These are phyloP conservation scores for Ampelomyces quisqualis DNA, from an alignment of 2,329 filamentous ascomycete species.

Conservation along the genomic window DNA sequence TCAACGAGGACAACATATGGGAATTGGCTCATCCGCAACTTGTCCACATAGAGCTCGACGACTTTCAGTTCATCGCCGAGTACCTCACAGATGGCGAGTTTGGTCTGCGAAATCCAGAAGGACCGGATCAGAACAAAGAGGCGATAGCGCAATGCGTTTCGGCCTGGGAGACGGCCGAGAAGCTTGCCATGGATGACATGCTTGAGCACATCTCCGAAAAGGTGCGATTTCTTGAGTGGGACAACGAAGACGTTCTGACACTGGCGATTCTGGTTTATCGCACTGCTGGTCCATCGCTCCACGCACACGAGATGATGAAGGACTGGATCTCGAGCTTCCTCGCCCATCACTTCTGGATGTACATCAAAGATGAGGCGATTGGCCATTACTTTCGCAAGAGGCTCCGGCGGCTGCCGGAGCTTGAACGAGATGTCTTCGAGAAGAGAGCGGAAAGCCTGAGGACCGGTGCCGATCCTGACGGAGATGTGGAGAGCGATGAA, in stretches of 20 bases:
- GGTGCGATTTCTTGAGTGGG: constrained; percentile 8
- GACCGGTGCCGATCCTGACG: not conserved
- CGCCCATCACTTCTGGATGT: constrained; percentile 22
- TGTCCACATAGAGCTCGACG: constrained; percentile 11
- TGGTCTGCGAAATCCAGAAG: constrained; percentile 14
- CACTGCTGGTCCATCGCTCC: not conserved
- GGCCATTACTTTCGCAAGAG: constrained; percentile 8
- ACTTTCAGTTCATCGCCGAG: constrained; percentile 31
- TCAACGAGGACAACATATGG: constrained; percentile 17
- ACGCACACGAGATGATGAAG: constrained; percentile 16
- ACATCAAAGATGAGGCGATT: constrained; percentile 13
- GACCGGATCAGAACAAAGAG: constrained; percentile 11
- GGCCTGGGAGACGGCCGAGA: constrained; percentile 26
- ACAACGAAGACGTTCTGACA: constrained; percentile 11
- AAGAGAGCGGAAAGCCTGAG: constrained; percentile 1
- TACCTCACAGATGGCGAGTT: constrained; percentile 27
- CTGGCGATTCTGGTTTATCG: constrained; percentile 23
- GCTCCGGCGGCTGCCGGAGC: constrained; percentile 15
- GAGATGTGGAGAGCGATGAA: constrained; percentile 2
- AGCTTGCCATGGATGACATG: constrained; percentile 28
- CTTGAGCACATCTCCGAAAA: constrained; percentile 29
- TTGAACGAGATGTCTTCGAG: constrained; percentile 18
- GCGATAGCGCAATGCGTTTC: constrained; percentile 21
- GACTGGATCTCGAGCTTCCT: constrained; percentile 17
- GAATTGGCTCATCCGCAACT: constrained; percentile 21